A percentile compares a stretch with the other conserved stretches of the same genome.
Conservation (phyloP, 1,139 yeast species). For the Blastobotrys serpentis region DNA sequence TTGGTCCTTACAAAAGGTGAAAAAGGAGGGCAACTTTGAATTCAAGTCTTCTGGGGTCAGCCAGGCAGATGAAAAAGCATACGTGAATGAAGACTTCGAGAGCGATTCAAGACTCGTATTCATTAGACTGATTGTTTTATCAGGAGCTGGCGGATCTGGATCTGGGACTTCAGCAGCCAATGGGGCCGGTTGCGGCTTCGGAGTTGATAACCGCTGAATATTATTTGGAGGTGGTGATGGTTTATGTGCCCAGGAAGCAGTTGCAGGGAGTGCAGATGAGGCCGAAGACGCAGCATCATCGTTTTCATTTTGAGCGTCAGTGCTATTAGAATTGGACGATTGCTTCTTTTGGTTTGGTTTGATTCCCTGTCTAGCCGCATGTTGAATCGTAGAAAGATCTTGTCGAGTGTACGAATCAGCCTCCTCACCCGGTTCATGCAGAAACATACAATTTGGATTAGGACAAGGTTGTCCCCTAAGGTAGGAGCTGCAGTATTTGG, state of each 20-base stretch:
- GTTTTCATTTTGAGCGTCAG: constrained; percentile 37
- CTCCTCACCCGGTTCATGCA: constrained; percentile 99
- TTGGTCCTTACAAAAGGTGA: constrained; percentile 42
- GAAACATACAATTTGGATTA: constrained; percentile 97
- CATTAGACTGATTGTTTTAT: constrained; percentile 34
- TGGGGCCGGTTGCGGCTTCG: no score
- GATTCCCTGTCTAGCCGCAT: constrained; percentile 31
- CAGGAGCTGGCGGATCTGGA: constrained; percentile 34
- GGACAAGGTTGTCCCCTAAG: constrained; percentile 95
- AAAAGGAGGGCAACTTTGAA: constrained; percentile 43
- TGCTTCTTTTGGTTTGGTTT: constrained; percentile 10
- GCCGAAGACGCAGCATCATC: constrained; percentile 26
- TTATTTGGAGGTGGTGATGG: constrained; percentile 37
- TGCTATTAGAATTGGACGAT: constrained; percentile 30
- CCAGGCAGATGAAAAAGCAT: constrained; percentile 38
- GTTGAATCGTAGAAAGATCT: constrained; percentile 80
- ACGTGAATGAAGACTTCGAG: constrained; percentile 37
- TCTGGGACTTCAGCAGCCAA: no score
- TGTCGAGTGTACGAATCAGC: constrained; percentile 95
- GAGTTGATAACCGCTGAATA: constrained; percentile 35
- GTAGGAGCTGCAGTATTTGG: constrained; percentile 95
- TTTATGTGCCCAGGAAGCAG: constrained; percentile 39
- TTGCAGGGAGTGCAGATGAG: constrained; percentile 37
- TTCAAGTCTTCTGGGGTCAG: constrained; percentile 39
- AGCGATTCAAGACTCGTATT: constrained; percentile 36